phyloP scores from a whole-genome alignment of 192 early-diverging fungal species.

The Glomus cerebriforme region DNA sequence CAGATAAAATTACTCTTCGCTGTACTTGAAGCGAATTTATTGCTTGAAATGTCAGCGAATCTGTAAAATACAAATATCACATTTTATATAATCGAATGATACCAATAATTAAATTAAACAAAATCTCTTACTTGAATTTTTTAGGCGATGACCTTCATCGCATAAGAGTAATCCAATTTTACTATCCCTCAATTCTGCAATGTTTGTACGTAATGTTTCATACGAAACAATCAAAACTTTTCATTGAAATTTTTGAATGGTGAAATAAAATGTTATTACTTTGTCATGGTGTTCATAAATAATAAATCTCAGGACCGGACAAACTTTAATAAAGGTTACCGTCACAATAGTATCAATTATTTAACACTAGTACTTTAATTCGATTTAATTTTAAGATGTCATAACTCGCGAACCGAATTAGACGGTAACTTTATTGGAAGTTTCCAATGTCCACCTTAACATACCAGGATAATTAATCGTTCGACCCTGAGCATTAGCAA shows the following conservation, averaged over 20 bases:
- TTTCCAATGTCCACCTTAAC: too few relatives aligned
- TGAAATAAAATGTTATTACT: not conserved
- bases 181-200: constrained; percentile 69
- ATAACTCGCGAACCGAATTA: too few relatives aligned
- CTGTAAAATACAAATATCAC: constrained; percentile 33
- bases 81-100: not conserved
- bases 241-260: not conserved
- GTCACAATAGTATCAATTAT: too few relatives aligned
- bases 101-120: not conserved
- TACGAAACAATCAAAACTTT: constrained; percentile 96
- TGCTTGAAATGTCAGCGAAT: constrained; percentile 79
- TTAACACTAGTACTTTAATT: too few relatives aligned
- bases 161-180: constrained; percentile 93
- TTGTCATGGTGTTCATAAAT: not conserved
- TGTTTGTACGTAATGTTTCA: constrained; percentile 88
- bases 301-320: not conserved
- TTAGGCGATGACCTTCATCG: constrained; percentile 96
- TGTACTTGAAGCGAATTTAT: constrained; percentile 86
- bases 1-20: constrained; percentile 91
- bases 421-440: too few relatives aligned
- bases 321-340: too few relatives aligned
- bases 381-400: too few relatives aligned
- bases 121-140: constrained; percentile 67
- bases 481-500: constrained; percentile 83
- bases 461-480: constrained; percentile 76